phyloP scores from a whole-genome alignment of 2,329 filamentous ascomycete genomes.

The Zymoseptoria tritici region DNA sequence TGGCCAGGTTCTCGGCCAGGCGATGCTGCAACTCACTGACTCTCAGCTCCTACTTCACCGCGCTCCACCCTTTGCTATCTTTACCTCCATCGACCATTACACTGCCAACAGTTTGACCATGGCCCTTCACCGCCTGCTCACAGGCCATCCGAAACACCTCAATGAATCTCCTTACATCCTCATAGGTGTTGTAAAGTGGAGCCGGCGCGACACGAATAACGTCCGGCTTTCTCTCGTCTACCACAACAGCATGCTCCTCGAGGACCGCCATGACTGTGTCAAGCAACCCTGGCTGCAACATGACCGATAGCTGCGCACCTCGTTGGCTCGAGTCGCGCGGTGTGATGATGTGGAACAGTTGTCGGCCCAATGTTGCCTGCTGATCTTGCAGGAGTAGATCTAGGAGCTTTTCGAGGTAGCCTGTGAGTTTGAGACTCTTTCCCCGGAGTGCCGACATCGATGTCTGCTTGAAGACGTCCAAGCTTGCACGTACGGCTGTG shows the following conservation, averaged over 20 bases:
- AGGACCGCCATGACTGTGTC: conserved; percentile 59
- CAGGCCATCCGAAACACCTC: conserved; percentile 47
- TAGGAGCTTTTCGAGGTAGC: conserved; percentile 66
- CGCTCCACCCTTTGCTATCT: conserved; percentile 26
- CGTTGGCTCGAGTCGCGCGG: conserved; percentile 60
- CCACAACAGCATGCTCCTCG: conserved; percentile 62
- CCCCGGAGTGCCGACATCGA: conserved; percentile 60
- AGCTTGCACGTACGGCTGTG: conserved; percentile 62
- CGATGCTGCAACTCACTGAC: no score
- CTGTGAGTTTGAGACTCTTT: conserved; percentile 67
- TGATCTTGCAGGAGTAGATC: conserved; percentile 15
- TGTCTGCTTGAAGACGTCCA: conserved; percentile 68
- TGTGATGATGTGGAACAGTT: conserved; percentile 53
- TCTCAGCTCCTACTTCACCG: conserved; percentile 19
- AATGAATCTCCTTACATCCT: conserved; percentile 60
- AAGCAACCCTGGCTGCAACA: conserved; percentile 60
- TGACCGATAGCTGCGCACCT: conserved; percentile 71
- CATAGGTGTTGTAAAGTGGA: conserved; percentile 74
- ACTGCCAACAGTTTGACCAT: conserved; percentile 1
- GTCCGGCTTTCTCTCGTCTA: conserved; percentile 77
- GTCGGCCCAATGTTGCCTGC: conserved; percentile 3
- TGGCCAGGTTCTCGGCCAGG: no score
- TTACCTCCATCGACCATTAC: conserved; percentile 24
- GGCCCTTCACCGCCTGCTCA: conserved; percentile 27
- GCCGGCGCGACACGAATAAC: conserved; percentile 79